Percentiles rank a stretch among this genome's conserved stretches.
Conservation (phyloP, 2,329 filamentous ascomycete species). For the Samsoniella hepiali region DNA sequence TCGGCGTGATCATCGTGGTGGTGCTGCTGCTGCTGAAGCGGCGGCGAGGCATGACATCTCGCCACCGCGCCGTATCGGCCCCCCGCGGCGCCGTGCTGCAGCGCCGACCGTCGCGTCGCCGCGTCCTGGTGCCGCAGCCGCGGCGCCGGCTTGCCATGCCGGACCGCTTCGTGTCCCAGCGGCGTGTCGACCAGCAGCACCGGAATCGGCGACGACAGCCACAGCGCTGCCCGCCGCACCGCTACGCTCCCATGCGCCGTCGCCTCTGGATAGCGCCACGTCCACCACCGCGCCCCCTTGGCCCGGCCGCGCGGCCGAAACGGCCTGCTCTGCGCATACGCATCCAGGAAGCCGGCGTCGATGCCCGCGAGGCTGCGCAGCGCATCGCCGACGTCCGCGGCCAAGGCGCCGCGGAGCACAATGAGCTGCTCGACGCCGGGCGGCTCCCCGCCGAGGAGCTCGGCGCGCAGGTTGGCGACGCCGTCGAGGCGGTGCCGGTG, state of each 20-base stretch:
- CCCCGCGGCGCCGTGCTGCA: neutral
- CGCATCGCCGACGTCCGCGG: neutral
- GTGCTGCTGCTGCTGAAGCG: neutral
- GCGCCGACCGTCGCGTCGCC: constrained; percentile 5
- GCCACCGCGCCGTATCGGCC: neutral
- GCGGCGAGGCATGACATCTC: neutral
- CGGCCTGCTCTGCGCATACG: constrained; percentile 5
- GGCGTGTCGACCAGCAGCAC: constrained; percentile 5
- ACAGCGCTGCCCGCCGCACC: neutral
- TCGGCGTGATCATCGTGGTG: neutral
- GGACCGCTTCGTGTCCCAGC: neutral
- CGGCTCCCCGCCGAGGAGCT: constrained; percentile 15
- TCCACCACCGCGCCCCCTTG: constrained; percentile 15
- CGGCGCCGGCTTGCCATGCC: neutral
- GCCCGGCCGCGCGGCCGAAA: constrained; percentile 12
- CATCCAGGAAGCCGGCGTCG: constrained; percentile 19
- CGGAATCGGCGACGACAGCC: constrained; percentile 11
- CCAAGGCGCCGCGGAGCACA: neutral
- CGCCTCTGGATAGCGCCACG: constrained; percentile 20
- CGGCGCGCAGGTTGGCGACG: constrained; percentile 19
- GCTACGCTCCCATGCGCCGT: neutral
- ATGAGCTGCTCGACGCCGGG: constrained; percentile 13
- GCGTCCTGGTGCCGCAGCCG: constrained; percentile 19
- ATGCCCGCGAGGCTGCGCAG: constrained; percentile 14
- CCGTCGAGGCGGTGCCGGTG: constrained; percentile 18